A percentile compares a stretch with the other conserved stretches of the same genome.
These are phyloP conservation scores for Fusarium lyarnte DNA, from an alignment of 2,329 filamentous ascomycete species.

Conservation along the genomic window DNA sequence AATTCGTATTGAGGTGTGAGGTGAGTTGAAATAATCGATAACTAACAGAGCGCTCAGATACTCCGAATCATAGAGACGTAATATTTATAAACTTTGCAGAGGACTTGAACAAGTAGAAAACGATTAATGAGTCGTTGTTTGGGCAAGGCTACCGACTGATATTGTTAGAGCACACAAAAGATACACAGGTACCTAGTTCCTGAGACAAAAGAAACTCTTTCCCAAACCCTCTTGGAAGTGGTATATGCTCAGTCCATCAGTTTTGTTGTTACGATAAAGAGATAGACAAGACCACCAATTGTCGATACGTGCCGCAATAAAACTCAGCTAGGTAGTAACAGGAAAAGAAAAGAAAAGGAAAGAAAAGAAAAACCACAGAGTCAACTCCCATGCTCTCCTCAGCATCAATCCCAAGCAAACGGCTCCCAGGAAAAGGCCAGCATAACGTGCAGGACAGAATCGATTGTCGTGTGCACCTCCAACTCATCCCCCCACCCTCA, in stretches of 20 bases:
- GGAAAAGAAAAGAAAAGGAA: neutral
- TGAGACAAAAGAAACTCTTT: neutral
- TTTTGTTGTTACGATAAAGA: neutral
- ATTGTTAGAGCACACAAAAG: neutral
- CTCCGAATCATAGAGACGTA: neutral
- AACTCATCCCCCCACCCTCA: constrained; percentile 17
- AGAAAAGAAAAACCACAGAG: constrained; percentile 25
- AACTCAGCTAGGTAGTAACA: constrained; percentile 37
- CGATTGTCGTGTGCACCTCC: constrained; percentile 26
- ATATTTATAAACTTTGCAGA: neutral
- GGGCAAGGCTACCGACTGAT: neutral
- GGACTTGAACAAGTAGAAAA: neutral
- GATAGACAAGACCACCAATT: constrained; percentile 3
- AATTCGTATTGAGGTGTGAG: neutral
- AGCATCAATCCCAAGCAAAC: constrained; percentile 43
- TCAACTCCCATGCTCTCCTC: constrained; percentile 44
- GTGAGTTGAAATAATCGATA: neutral
- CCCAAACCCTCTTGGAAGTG: neutral
- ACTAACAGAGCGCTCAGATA: neutral
- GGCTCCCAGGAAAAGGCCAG: constrained; percentile 42
- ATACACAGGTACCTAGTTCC: neutral
- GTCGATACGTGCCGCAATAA: constrained; percentile 26
- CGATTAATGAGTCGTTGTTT: neutral
- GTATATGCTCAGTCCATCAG: neutral
- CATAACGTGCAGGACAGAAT: constrained; percentile 41